phyloP scores from a whole-genome alignment of 164 flowering plant genomes.

The Umbilicus rupestris region DNA sequence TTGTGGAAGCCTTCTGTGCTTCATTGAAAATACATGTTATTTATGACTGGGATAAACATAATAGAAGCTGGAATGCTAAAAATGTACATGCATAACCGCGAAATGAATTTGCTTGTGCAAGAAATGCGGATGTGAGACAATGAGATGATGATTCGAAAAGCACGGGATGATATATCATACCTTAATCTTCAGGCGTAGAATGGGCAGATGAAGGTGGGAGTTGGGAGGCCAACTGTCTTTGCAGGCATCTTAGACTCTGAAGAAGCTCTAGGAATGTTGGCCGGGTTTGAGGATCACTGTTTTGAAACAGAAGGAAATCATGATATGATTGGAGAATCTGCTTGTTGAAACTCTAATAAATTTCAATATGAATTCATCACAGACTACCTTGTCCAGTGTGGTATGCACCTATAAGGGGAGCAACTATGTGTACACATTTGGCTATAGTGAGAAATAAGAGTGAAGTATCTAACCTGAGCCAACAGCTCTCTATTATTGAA shows the following conservation, averaged over 20 bases:
- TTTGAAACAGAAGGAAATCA: background rate
- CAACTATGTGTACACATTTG: background rate
- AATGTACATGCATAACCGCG: background rate
- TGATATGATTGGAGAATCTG: background rate
- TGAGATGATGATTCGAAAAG: no score
- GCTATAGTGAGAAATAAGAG: background rate
- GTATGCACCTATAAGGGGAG: background rate
- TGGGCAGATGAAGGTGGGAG: conserved; percentile 12
- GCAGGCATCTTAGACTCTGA: conserved; percentile 56
- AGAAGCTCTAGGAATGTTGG: conserved; percentile 76
- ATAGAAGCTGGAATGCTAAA: background rate
- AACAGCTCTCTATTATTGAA: conserved; percentile 84
- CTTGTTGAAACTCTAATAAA: no score
- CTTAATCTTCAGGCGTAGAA: no score
- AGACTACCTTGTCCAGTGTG: background rate
- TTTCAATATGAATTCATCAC: background rate
- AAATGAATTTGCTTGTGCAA: background rate
- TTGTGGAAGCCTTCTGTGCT: background rate
- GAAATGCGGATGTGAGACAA: no score
- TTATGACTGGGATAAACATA: background rate
- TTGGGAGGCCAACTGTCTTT: conserved; percentile 45
- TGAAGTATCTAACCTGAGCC: conserved; percentile 51
- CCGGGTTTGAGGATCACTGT: conserved; percentile 61
- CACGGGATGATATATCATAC: no score
- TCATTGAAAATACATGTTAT: background rate